phyloP scores from a whole-genome alignment of 805 yeast genomes.

The Starmerella powellii region DNA sequence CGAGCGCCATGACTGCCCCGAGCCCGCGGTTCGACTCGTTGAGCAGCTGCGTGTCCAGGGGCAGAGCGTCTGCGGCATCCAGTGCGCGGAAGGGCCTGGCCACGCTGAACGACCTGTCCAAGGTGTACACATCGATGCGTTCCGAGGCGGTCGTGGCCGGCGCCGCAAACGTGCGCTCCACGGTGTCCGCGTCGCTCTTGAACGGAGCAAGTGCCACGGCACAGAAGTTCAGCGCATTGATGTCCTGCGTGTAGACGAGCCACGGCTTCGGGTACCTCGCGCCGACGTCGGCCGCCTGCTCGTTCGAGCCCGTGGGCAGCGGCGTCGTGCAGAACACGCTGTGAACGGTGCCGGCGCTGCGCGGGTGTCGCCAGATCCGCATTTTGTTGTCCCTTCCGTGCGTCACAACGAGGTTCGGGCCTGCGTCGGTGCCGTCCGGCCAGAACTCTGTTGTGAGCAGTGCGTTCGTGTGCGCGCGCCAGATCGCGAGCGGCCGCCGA shows the following conservation, averaged over 20 bases:
- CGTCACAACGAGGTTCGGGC: constrained; percentile 36
- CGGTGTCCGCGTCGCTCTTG: constrained; percentile 21
- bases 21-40: constrained; percentile 15
- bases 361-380: constrained; percentile 21
- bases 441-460: constrained; percentile 40
- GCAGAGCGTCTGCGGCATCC: constrained; percentile 10
- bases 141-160: constrained; percentile 58
- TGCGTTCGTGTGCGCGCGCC: constrained; percentile 48
- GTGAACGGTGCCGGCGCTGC: background rate
- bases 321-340: background rate
- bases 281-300: background rate
- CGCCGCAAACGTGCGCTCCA: constrained; percentile 36
- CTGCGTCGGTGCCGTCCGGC: constrained; percentile 23
- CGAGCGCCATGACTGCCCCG: constrained; percentile 60
- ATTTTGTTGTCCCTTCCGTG: constrained; percentile 56
- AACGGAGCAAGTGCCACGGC: constrained; percentile 37
- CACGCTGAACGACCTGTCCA: constrained; percentile 22
- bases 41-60: constrained; percentile 9
- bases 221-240: constrained; percentile 63
- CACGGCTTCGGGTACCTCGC: constrained; percentile 25
- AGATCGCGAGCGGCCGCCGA: constrained; percentile 43
- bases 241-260: constrained; percentile 43
- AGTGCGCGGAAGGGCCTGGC: constrained; percentile 19
- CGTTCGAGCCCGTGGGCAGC: background rate
- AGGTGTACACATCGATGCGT: constrained; percentile 47